These are phyloP conservation scores for Scedosporium minutisporum DNA, from an alignment of 2,329 filamentous ascomycete species.

Conservation along the genomic window DNA sequence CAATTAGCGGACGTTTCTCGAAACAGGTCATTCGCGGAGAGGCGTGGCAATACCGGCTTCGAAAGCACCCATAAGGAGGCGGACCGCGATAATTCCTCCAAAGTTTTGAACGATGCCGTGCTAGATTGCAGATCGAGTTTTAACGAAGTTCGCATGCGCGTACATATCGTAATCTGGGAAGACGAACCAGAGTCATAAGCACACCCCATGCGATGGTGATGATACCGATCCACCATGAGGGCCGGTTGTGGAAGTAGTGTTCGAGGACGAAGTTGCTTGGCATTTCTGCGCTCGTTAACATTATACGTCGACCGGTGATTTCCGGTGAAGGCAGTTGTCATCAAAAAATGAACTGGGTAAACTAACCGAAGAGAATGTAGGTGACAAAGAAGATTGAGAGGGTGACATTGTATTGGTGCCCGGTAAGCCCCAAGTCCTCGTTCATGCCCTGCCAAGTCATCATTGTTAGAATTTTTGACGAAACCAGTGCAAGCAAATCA, in stretches of 20 bases:
- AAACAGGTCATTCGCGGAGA: too few species aligned
- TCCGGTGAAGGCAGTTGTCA: too few species aligned
- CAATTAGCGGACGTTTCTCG: too few species aligned
- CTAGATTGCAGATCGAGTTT: neutral
- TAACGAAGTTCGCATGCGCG: too few species aligned
- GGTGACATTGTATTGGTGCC: conserved; percentile 60
- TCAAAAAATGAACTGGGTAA: neutral
- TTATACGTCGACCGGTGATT: neutral
- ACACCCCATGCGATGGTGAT: neutral
- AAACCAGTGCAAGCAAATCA: neutral
- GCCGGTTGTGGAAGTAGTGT: neutral
- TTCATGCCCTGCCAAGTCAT: conserved; percentile 17
- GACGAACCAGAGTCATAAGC: neutral
- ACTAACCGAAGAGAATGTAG: conserved; percentile 11
- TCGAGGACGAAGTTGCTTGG: neutral
- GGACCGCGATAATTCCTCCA: neutral
- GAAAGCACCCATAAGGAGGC: neutral
- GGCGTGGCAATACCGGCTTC: neutral
- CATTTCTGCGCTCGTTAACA: neutral
- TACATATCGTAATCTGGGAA: neutral
- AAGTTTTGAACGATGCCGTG: neutral
- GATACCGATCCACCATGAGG: neutral
- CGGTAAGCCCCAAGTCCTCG: conserved; percentile 51
- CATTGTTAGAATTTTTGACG: neutral
- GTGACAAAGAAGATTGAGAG: conserved; percentile 39